Base-by-base conservation (phyloP, 768 basidiomycete species). In the Mycena rosella region DNA sequence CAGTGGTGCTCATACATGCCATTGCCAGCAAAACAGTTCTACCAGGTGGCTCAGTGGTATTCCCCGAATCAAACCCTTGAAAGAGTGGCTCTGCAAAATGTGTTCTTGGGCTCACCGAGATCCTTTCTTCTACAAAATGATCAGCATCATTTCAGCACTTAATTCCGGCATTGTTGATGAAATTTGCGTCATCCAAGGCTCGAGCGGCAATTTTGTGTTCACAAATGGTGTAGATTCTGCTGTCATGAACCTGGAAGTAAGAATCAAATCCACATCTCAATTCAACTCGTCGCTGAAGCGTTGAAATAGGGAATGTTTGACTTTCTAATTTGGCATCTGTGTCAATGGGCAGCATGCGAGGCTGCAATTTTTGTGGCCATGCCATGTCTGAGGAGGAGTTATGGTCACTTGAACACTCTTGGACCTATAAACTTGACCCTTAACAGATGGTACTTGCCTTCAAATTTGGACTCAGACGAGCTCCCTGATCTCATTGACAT, bases 301-400 rank as follows among this genome's bases (percentile, higher is more conserved):
- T n/a, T n/a, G n/a, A n/a, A n/a, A n/a, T n/a, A n/a, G n/a, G n/a
- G n/a, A n/a, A n/a, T n/a, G n/a, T n/a, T n/a, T n/a, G 32, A 34
- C 32, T 34, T 34, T 34, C 97, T 44, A 20, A 30, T 27, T 30
- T 38, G 20, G 38, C 55, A 57, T 44, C 40, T 57, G 15, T 22
- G 17, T 8, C 55, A 44, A 29, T 5, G 27, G 24, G 55, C 40
- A 42, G 40, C 40, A 29, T 10, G 27, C 18, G 40, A 57, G 55
- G 55, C 55, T 29, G 55, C 27, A 57, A 44, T 57, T 44, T 57
- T 27, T 30, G 55, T 40, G 40, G 20, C n/a, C 18, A 44, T 44
- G n/a, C 57, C n/a, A 10, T 30, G 44, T 58, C 30, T 58, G 26
- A 58, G 29, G 42, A 45, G 44, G 17, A 10, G 42, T 24, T 45